These are phyloP conservation scores for Chondrus crispus DNA, from an alignment of 23 red algal genomes.

Conservation along the genomic window DNA sequence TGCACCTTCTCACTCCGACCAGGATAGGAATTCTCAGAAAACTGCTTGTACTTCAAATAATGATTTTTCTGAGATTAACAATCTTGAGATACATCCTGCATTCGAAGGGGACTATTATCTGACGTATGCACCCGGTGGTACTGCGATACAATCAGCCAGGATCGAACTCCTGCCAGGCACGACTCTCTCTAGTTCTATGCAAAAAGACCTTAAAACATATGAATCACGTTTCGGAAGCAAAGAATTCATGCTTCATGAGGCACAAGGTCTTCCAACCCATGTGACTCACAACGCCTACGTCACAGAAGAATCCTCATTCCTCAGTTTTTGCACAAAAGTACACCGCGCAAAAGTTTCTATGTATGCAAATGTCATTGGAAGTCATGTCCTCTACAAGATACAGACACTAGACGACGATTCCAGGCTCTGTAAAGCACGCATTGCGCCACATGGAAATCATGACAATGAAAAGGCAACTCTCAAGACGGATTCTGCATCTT, in stretches of 20 bases:
- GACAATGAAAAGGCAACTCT: neutral
- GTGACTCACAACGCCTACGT: neutral
- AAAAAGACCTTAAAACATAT: neutral
- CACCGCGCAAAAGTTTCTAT: neutral
- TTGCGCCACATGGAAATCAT: constrained; percentile 2
- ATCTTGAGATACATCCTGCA: neutral
- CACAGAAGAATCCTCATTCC: neutral
- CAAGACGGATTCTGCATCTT: neutral
- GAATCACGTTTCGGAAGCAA: neutral
- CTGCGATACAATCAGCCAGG: neutral
- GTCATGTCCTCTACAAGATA: neutral
- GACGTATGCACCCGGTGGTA: neutral
- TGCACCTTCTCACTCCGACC: no score
- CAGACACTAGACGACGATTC: neutral
- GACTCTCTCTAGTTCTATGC: neutral
- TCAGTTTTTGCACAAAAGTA: neutral
- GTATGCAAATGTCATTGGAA: neutral
- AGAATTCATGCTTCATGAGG: neutral
- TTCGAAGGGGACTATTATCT: neutral
- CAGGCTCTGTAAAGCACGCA: neutral
- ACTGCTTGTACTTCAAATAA: neutral
- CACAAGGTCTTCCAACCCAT: neutral
- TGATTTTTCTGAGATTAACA: neutral
- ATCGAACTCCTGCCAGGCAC: neutral
- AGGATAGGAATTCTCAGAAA: neutral